Percentiles rank a stretch among this genome's conserved stretches.
These are phyloP conservation scores for Coniosporium apollinis DNA, from an alignment of 495 filamentous ascomycete genomes.

Conservation along the genomic window DNA sequence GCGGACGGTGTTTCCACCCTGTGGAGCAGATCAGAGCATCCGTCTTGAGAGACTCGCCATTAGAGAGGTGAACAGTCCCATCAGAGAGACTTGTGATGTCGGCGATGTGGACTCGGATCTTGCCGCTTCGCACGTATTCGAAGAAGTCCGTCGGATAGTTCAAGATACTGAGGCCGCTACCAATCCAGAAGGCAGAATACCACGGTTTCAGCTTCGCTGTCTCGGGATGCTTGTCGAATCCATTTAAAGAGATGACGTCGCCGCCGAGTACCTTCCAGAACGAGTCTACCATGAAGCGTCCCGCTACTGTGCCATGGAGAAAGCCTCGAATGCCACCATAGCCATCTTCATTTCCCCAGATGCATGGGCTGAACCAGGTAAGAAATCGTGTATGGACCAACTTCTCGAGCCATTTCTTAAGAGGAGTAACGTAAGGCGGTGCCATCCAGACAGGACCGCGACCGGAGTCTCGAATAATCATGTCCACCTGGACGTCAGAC, in stretches of 20 bases:
- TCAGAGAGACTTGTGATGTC: conserved; percentile 38
- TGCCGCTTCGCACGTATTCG: conserved; percentile 24
- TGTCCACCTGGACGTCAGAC: conserved; percentile 49
- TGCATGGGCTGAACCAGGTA: conserved; percentile 49
- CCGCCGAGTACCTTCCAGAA: conserved; percentile 50
- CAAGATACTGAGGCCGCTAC: conserved; percentile 1
- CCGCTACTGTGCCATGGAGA: conserved; percentile 49
- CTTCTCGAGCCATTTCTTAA: conserved; percentile 44
- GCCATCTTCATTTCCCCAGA: conserved; percentile 42
- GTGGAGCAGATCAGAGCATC: conserved; percentile 47
- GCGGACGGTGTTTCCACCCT: conserved; percentile 31
- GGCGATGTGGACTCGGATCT: conserved; percentile 42
- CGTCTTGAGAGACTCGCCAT: conserved; percentile 35
- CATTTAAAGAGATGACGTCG: conserved; percentile 42
- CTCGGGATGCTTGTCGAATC: conserved; percentile 43
- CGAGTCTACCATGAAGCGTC: conserved; percentile 36
- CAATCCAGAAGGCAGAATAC: conserved; percentile 42
- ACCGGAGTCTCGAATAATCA: conserved; percentile 63
- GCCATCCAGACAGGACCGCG: conserved; percentile 60
- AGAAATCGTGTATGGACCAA: conserved; percentile 46
- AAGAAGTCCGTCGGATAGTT: conserved; percentile 6
- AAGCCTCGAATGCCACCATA: conserved; percentile 31
- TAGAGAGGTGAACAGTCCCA: conserved; percentile 36
- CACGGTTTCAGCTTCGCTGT: conserved; percentile 47
- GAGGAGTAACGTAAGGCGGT: conserved; percentile 42